Base-by-base conservation (phyloP, 306 rosid genomes). In the Prunus dulcis region DNA sequence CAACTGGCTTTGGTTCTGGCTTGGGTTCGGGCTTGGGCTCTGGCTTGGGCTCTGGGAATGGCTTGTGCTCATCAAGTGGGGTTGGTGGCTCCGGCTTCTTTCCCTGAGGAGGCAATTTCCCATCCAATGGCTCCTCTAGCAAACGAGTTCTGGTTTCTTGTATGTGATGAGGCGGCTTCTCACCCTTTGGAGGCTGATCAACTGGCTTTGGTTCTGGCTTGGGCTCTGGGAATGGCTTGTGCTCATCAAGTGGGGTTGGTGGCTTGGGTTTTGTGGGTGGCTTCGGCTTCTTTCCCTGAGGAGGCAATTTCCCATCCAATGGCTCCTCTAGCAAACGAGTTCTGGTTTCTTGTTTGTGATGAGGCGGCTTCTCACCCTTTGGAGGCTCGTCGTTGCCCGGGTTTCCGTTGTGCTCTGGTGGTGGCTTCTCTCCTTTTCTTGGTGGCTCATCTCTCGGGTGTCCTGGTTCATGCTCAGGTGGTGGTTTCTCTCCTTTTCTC, bases 241-340 rank as follows among this genome's bases (percentile, higher is more conserved):
- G 50, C 9, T 72, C 66, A 7, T 72, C 52, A 34, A 38, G 66
- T 38, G 50, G 9, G 22, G 66, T 72, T 22, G 66, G 76, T 13
- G 76, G 34, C 18, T 56, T 72, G 38, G 41, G 20, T 34, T 6
- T 71, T 71, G 76, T 13, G 76, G 66, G 76, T 13, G 76, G 34
- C 18, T 56, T 72, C 13, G 76, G 34, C 23, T 55, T 72, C 66
- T 71, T 71, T 57, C 53, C 76, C 19, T 45, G 5, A 23, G 45
- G 56, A 58, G 77, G 32, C 57, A 32, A 19, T 19, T 23, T 58
- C 18, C 25, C 76, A 41, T 56, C 67, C 18, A 73, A 25, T 30
- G 45, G 14, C 28, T 60, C 58, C 56, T 45, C 27, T 11, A 60
- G 43, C 25, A 72, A 57, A 57, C 69, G 69, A 6, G 25, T 6